Percentiles rank a stretch among this genome's conserved stretches.
Evolutionary conservation across 2,329 filamentous ascomycete species (phyloP).

Genomic region (Penicillium decumbens): DNA sequence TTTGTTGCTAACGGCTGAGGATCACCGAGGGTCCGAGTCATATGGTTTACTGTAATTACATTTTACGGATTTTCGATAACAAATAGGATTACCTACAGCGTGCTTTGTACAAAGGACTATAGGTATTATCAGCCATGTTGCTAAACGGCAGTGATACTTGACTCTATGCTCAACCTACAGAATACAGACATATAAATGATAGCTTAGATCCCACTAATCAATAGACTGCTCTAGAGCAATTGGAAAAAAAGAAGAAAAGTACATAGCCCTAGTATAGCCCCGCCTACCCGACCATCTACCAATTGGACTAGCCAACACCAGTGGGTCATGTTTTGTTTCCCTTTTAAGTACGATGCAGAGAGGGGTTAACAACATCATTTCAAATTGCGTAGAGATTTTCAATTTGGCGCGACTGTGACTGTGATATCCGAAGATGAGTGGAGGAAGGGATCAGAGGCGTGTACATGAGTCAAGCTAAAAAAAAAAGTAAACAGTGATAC

Average conservation of each 20-base stretch:
- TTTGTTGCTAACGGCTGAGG: not conserved
- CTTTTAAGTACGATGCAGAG: conserved; percentile 13
- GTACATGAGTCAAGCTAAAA: not conserved
- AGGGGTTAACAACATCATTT: not conserved
- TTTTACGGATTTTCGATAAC: not conserved
- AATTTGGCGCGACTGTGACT: too few relatives aligned
- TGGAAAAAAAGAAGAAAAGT: not conserved
- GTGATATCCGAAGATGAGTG: not conserved
- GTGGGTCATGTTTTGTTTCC: conserved; percentile 4
- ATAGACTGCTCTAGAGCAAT: too few relatives aligned
- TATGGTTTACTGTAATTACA: not conserved
- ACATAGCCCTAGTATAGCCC: not conserved
- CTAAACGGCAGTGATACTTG: not conserved
- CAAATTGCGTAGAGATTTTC: not conserved
- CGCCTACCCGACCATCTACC: not conserved
- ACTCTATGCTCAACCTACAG: too few relatives aligned
- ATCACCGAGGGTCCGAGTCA: not conserved
- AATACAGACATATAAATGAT: too few relatives aligned
- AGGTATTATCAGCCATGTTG: not conserved
- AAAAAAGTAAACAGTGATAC: not conserved
- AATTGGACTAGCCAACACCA: conserved; percentile 2
- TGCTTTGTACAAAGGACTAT: not conserved
- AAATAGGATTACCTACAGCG: not conserved
- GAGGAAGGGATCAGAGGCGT: not conserved
- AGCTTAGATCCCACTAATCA: too few relatives aligned